Evolutionary conservation across 495 filamentous ascomycete species (phyloP).

Genomic region (Aspergillus hancockii): DNA sequence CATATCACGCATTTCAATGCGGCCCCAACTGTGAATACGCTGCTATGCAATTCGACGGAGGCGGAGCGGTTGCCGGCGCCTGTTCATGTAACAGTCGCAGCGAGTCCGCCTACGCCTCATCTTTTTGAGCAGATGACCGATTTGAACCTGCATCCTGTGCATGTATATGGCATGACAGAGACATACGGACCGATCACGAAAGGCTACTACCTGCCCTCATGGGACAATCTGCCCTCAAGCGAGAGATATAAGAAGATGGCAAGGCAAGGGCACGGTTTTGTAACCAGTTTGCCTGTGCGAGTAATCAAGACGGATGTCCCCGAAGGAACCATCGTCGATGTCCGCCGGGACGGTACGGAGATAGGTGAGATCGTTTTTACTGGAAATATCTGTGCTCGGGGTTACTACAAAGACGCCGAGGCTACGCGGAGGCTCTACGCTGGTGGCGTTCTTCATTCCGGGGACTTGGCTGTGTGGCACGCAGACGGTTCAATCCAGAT

Average conservation of each 20-base stretch:
- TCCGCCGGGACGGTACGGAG: conserved; percentile 77
- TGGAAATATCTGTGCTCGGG: conserved; percentile 90
- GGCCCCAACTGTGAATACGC: conserved; percentile 93
- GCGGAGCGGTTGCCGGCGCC: conserved; percentile 67
- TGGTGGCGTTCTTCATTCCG: conserved; percentile 84
- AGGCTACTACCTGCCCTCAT: conserved; percentile 80
- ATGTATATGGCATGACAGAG: conserved; percentile 94
- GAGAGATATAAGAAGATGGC: conserved; percentile 88
- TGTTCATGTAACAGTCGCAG: conserved; percentile 90
- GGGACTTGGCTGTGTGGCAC: conserved; percentile 91
- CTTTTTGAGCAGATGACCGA: conserved; percentile 90
- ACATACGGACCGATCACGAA: conserved; percentile 97
- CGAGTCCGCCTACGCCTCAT: conserved; percentile 82
- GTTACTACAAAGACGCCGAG: conserved; percentile 86
- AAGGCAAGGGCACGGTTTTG: conserved; percentile 88
- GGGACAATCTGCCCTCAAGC: conserved; percentile 67
- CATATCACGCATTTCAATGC: conserved; percentile 92
- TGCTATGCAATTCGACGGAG: conserved; percentile 75
- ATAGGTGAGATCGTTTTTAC: conserved; percentile 90
- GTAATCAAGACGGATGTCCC: conserved; percentile 77
- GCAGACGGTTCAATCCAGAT: conserved; percentile 89
- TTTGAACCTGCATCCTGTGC: conserved; percentile 86
- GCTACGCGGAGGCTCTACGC: conserved; percentile 87
- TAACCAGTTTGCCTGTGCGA: conserved; percentile 78
- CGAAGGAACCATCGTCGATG: conserved; percentile 70